Evolutionary conservation across 148 eudicot species (phyloP), one percentile per base, ranked within the genome.

Genomic region (Tetragonia tetragonoides): DNA sequence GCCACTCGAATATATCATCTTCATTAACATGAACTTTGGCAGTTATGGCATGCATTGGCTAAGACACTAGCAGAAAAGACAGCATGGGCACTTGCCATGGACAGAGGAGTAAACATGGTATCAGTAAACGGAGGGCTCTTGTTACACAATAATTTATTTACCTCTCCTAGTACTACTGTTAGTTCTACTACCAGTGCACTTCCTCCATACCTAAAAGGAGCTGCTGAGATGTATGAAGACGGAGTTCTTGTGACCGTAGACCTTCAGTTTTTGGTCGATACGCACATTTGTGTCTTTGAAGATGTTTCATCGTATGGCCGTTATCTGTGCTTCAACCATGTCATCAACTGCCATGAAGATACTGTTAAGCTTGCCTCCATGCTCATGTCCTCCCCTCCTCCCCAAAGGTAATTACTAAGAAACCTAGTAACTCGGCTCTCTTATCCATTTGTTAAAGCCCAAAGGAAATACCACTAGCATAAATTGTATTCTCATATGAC

Each of bases 31-130:
- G 23, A 10, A 47, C 2, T 10, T 61, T 23, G 39, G 66, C 82
- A 89, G 90, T 65, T 89, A 37, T 89, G 92, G 92, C 90, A 89
- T 41, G 92, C 86, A 5, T 66, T 87, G 28, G 84, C 92, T 3
- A 89, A 89, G 77, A 89, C 89, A 2, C 37, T 87, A 61, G 90
- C 90, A 20, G 92, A 89, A 85, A 89, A 86, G 84, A 72, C 88
- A 7, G 92, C 90, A 7, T 89, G 90, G 92, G 88, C 90, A 28
- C 74, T 89, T 20, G 92, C 92, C 4, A 89, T 86, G 92, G 92
- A 89, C 85, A 82, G 92, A 74, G 92, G 78, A 5, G 70, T 89
- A 46, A 86, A 73, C 70, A 89, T 89, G 92, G 92, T 89, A 8
- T 84, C 87, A 6, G 46, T 87, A 12, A 89, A 89, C 47, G 86